phyloP scores from a whole-genome alignment of 1,139 yeast genomes.

The Meyerozyma athensensis region DNA sequence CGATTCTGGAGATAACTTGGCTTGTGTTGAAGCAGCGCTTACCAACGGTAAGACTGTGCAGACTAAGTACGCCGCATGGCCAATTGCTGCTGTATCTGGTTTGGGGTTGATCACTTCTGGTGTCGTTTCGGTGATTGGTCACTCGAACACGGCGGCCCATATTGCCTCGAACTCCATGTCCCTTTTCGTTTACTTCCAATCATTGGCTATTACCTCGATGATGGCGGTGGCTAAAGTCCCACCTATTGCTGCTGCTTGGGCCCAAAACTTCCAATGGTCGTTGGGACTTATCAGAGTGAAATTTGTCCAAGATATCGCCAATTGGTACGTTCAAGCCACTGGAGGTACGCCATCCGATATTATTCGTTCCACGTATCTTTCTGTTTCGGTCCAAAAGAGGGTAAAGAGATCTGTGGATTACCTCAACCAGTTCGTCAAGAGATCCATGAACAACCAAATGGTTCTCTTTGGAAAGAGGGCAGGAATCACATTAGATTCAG shows the following conservation, averaged over 20 bases:
- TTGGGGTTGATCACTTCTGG: slow-evolving; percentile 86
- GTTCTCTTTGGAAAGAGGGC: slow-evolving; percentile 23
- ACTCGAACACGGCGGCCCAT: slow-evolving; percentile 91
- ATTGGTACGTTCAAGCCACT: slow-evolving; percentile 96
- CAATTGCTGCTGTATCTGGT: slow-evolving; percentile 88
- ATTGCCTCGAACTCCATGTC: slow-evolving; percentile 95
- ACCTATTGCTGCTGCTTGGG: slow-evolving; percentile 98
- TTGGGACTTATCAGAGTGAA: slow-evolving; percentile 77
- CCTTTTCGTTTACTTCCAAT: slow-evolving; percentile 88
- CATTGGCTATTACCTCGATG: slow-evolving; percentile 89
- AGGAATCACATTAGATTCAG: slow-evolving; percentile 30
- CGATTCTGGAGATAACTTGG: slow-evolving; percentile 46
- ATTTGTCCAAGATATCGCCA: slow-evolving; percentile 83
- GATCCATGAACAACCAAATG: slow-evolving; percentile 17
- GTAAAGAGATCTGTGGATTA: slow-evolving; percentile 25
- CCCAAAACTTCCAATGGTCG: slow-evolving; percentile 95
- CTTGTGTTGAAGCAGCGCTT: slow-evolving; percentile 89
- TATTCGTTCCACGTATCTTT: slow-evolving; percentile 48
- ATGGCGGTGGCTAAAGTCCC: slow-evolving; percentile 93
- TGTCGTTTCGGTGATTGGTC: slow-evolving; percentile 80
- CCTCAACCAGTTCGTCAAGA: slow-evolving; percentile 14
- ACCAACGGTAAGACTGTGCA: slow-evolving; percentile 92
- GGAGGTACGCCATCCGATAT: slow-evolving; percentile 85
- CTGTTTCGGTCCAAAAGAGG: slow-evolving; percentile 76
- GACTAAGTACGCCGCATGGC: slow-evolving; percentile 94